Conservation (phyloP, 176 grass and related monocot species). For the Urochloa ruziziensis region DNA sequence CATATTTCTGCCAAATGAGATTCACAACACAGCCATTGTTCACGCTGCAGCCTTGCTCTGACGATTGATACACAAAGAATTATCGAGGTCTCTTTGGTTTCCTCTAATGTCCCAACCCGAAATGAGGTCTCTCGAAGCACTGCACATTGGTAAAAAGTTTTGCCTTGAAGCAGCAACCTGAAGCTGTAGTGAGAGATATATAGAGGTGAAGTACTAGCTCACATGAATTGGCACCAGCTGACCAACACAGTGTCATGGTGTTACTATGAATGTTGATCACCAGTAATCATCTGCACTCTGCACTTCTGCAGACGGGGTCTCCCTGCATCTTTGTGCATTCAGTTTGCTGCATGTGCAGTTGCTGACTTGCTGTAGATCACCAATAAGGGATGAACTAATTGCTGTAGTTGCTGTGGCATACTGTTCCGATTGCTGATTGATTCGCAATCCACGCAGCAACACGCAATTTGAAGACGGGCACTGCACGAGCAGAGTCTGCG, state of each 20-base stretch:
- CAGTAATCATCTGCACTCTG: too few relatives aligned
- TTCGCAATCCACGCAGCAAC: too few relatives aligned
- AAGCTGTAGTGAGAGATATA: neutral
- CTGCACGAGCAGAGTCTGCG: too few relatives aligned
- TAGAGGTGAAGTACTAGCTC: neutral
- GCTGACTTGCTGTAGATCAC: too few relatives aligned
- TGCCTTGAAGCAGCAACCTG: neutral
- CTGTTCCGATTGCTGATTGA: too few relatives aligned
- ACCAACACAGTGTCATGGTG: neutral
- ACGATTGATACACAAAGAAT: neutral
- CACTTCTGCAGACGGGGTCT: too few relatives aligned
- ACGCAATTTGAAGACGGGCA: too few relatives aligned
- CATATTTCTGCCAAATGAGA: neutral
- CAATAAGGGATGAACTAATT: too few relatives aligned
- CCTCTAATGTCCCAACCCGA: neutral
- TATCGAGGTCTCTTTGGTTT: neutral
- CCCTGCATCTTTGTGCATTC: neutral
- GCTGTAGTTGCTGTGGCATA: too few relatives aligned
- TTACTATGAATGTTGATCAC: too few relatives aligned
- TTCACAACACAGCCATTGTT: neutral
- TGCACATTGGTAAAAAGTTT: too few relatives aligned
- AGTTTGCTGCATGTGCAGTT: neutral
- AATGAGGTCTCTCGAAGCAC: neutral
- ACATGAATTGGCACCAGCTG: too few relatives aligned
- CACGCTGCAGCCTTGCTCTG: neutral